These are phyloP conservation scores for Zostera marina DNA, from an alignment of 116 monocot genomes.

Conservation along the genomic window DNA sequence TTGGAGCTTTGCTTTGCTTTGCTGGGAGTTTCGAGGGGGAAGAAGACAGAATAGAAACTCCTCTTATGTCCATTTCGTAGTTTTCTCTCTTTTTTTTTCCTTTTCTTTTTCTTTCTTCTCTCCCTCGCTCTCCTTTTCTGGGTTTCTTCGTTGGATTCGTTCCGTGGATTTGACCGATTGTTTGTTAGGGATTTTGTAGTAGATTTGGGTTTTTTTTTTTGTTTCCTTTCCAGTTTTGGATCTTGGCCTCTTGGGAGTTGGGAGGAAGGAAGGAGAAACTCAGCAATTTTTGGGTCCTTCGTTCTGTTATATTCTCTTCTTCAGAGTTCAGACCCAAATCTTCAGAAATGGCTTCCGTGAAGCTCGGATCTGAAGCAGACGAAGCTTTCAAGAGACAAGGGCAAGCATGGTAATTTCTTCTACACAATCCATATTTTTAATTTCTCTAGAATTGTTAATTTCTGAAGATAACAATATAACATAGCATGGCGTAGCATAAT, in stretches of 20 bases:
- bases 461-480: too few relatives aligned
- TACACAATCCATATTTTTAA: not conserved
- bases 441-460: not conserved
- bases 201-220: too few relatives aligned
- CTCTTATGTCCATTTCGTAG: not conserved
- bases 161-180: too few relatives aligned
- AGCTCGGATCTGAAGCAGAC: conserved; percentile 39
- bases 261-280: not conserved
- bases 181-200: too few relatives aligned
- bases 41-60: conserved; percentile 2
- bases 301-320: not conserved
- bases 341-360: conserved; percentile 27
- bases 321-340: not conserved
- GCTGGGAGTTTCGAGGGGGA: not conserved
- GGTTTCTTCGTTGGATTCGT: not conserved
- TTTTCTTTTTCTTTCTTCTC: not conserved
- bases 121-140: not conserved
- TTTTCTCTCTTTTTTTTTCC: not conserved
- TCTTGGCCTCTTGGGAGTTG: too few relatives aligned
- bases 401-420: conserved; percentile 33
- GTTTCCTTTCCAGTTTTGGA: too few relatives aligned
- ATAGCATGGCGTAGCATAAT: not conserved
- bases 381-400: conserved; percentile 39
- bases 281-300: not conserved
- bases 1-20: not conserved